These are phyloP conservation scores for Pholiota conissans DNA, from an alignment of 768 basidiomycete genomes.

Conservation along the genomic window DNA sequence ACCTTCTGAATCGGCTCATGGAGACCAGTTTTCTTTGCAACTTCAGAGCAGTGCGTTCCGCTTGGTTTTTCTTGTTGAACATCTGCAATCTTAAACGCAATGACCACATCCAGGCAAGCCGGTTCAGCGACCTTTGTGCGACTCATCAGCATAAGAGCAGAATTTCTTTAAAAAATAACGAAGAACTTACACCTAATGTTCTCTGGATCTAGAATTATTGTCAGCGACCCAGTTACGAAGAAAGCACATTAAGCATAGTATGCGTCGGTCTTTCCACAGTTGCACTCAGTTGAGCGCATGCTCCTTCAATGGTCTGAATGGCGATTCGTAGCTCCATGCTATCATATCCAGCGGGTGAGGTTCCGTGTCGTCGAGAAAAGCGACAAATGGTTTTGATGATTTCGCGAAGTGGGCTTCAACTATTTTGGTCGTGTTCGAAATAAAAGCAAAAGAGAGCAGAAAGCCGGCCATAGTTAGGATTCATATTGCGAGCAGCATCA, in stretches of 20 bases:
- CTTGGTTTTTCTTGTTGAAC: conserved; percentile 24
- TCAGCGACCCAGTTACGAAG: no score
- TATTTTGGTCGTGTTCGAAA: conserved; percentile 20
- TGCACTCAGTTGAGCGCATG: conserved; percentile 27
- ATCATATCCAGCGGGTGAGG: conserved; percentile 20
- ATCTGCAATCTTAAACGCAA: conserved; percentile 26
- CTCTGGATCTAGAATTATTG: background rate
- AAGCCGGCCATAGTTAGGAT: conserved; percentile 3
- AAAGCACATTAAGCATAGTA: conserved; percentile 25
- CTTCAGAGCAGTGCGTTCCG: conserved; percentile 28
- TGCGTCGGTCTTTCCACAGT: conserved; percentile 23
- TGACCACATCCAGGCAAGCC: conserved; percentile 21
- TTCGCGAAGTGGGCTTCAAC: conserved; percentile 22
- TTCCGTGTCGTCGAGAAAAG: conserved; percentile 21
- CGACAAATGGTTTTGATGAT: conserved; percentile 23
- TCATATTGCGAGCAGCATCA: background rate
- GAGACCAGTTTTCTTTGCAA: conserved; percentile 21
- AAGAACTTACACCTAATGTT: background rate
- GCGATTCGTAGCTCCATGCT: conserved; percentile 19
- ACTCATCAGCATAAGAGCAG: background rate
- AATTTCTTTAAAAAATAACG: background rate
- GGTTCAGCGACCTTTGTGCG: conserved; percentile 17
- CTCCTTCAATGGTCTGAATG: conserved; percentile 26
- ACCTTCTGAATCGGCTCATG: conserved; percentile 32
- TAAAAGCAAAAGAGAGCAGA: conserved; percentile 18